Evolutionary conservation across 2,329 filamentous ascomycete species (phyloP).

Genomic region (Camptophora hylomeconis): DNA sequence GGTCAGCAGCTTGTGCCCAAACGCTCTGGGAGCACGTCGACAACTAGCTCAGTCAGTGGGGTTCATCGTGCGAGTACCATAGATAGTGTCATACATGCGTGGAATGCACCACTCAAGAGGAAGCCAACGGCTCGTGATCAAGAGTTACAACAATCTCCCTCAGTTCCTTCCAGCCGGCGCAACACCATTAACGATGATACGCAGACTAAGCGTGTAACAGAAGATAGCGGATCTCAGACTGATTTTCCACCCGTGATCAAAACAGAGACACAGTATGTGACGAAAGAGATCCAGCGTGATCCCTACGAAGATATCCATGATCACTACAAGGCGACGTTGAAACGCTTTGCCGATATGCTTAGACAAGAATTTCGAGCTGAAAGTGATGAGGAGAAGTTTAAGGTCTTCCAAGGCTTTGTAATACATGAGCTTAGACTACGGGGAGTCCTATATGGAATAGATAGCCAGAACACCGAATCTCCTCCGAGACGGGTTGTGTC

Average conservation of each 20-base stretch:
- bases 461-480: too few relatives aligned
- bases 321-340: constrained; percentile 43
- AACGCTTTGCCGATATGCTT: constrained; percentile 42
- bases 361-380: constrained; percentile 36
- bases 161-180: too few relatives aligned
- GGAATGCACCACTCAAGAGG: constrained; percentile 24
- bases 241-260: constrained; percentile 6
- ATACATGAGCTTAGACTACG: constrained; percentile 34
- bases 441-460: constrained; percentile 36
- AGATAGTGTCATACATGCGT: constrained; percentile 32
- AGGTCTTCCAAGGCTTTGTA: constrained; percentile 39
- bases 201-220: constrained; percentile 1
- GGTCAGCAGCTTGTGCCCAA: too few relatives aligned
- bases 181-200: too few relatives aligned
- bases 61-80: constrained; percentile 23
- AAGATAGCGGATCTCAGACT: constrained; percentile 2
- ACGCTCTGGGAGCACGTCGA: neutral
- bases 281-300: constrained; percentile 20
- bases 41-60: constrained; percentile 1
- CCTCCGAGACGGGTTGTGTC: too few relatives aligned
- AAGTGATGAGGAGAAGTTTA: constrained; percentile 39
- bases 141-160: too few relatives aligned
- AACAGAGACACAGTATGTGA: constrained; percentile 4
- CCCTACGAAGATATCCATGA: constrained; percentile 42
- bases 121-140: too few relatives aligned